Evolutionary conservation across 176 grass and related monocot species (phyloP).

Genomic region (Leersia perrieri): DNA sequence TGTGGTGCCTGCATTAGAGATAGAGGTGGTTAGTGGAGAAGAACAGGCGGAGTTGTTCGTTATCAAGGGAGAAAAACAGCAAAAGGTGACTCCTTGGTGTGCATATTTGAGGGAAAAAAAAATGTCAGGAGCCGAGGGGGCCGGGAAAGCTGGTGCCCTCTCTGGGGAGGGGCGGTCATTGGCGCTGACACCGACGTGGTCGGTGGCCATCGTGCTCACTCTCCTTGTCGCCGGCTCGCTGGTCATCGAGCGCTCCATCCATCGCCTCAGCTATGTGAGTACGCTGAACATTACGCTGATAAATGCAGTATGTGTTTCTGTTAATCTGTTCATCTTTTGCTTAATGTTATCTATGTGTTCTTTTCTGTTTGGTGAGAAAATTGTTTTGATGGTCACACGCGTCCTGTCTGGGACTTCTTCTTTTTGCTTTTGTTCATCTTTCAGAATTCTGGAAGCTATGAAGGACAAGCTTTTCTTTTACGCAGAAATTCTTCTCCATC

Average conservation of each 20-base stretch:
- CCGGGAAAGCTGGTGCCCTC: neutral
- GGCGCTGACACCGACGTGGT: conserved; percentile 94
- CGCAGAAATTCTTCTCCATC: neutral
- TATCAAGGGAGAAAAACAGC: neutral
- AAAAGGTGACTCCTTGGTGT: neutral
- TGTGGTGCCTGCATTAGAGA: conserved; percentile 13
- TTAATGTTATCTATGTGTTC: neutral
- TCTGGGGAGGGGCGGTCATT: conserved; percentile 63
- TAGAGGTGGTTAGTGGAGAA: neutral
- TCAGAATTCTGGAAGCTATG: neutral
- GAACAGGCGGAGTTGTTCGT: neutral
- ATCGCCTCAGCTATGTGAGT: conserved; percentile 83
- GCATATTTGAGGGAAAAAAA: neutral
- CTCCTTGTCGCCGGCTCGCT: conserved; percentile 84
- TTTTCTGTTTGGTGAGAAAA: neutral
- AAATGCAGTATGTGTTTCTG: neutral
- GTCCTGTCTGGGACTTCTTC: neutral
- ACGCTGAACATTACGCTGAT: neutral
- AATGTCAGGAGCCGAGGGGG: conserved; percentile 45
- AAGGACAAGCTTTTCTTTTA: neutral
- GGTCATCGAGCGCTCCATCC: conserved; percentile 92
- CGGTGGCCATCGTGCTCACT: conserved; percentile 87
- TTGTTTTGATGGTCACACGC: neutral
- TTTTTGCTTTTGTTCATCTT: neutral
- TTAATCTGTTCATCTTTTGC: neutral